Percentiles rank a stretch among this genome's conserved stretches.
Conservation (phyloP, 2,329 filamentous ascomycete species). For the Sporothrix phasma region DNA sequence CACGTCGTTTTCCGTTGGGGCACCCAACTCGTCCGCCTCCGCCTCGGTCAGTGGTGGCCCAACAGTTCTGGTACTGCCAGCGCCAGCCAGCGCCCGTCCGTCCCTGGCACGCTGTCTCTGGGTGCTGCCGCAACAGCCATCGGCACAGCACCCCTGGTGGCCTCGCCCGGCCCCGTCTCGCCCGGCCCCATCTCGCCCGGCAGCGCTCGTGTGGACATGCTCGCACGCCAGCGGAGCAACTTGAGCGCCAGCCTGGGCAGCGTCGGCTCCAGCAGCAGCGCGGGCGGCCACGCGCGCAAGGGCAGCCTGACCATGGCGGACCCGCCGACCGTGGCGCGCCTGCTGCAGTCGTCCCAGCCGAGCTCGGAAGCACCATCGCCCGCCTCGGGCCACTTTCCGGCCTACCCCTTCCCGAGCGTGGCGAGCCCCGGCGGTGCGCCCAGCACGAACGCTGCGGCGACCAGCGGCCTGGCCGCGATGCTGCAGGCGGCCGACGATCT, state of each 20-base stretch:
- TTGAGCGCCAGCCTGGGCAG: constrained; percentile 10
- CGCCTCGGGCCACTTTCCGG: background rate
- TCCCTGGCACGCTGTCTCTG: background rate
- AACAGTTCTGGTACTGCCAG: background rate
- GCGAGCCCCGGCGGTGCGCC: background rate
- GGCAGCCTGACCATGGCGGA: constrained; percentile 28
- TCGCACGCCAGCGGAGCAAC: constrained; percentile 7
- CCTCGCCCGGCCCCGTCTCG: constrained; percentile 3
- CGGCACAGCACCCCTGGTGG: background rate
- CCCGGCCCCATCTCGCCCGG: constrained; percentile 12
- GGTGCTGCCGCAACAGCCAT: background rate
- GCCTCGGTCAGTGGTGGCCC: background rate
- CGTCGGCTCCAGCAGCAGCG: constrained; percentile 8
- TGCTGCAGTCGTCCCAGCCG: constrained; percentile 14
- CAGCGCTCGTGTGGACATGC: background rate
- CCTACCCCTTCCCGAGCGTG: constrained; percentile 2
- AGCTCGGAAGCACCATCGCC: constrained; percentile 16
- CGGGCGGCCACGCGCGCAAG: constrained; percentile 29
- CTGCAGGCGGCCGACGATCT: constrained; percentile 47
- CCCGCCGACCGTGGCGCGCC: constrained; percentile 14
- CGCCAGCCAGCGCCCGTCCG: background rate
- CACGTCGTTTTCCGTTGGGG: background rate
- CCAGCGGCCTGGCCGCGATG: constrained; percentile 41
- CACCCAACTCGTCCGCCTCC: background rate
- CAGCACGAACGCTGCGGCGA: constrained; percentile 1